Evolutionary conservation across 2,329 filamentous ascomycete species (phyloP), one percentile per base, ranked within the genome.

Genomic region (Karstenula rhodostoma): DNA sequence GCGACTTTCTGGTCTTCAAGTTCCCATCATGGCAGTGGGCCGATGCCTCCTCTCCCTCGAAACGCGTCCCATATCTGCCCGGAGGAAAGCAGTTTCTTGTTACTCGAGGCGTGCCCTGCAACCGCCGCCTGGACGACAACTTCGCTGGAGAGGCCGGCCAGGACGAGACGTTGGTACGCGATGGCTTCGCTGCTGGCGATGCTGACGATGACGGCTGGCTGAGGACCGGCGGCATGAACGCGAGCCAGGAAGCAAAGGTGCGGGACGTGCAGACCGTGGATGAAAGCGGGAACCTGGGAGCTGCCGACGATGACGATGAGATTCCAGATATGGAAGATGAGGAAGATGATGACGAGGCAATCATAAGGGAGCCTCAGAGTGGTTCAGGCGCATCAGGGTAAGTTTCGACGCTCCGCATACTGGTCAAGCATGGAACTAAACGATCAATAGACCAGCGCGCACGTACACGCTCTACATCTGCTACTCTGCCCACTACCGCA

Each of bases 281-380:
- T 73, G 93, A 97, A 72, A 89, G 90, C 25, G 94, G 94, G 27
- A 94, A 95, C 72, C 84, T 96, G 47, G 93, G 90, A 15, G 92
- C 94, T 59, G 84, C 86, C 58, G 89, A 89, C 53, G 85, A 91
- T 5, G 75, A 78, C 90, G 55, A 92, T 47, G 94, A 97, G 72
- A 97, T 98, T 63, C 94, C 94, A 0, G 94, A 98, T 75, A 98
- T 98, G 93, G 95, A 98, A 75, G 95, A 98, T 65, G 94, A 98
- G 59, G 94, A 93, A 63, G 91, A 98, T 67, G 89, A 91, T 61
- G 94, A 96, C 63, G 94, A 98, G 79, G 95, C 95, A 47, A 98
- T 99, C 75, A 98, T 98, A 72, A 86, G 91, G 63, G 76, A 78
- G 59, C 84, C 87, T 10, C 79, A 80, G 53, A 79, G 77, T 54